Evolutionary conservation across 208 protist species (phyloP).

Genomic region (Porcisia hertigi): DNA sequence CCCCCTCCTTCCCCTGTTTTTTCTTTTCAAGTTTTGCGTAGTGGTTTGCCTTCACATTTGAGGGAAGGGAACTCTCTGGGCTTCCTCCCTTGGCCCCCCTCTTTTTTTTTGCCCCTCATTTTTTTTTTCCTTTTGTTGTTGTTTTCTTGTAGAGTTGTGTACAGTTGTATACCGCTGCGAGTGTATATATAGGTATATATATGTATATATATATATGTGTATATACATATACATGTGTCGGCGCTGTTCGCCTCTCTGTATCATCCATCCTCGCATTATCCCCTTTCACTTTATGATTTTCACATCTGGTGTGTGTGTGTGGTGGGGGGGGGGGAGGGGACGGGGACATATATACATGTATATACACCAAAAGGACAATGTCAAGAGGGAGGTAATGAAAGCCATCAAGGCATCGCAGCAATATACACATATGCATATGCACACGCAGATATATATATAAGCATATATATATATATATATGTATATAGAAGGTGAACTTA

Average conservation of each 20-base stretch:
- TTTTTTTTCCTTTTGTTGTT: slow-evolving; percentile 8
- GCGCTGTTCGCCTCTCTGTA: not conserved
- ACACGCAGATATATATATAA: too few relatives aligned
- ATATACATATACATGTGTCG: not conserved
- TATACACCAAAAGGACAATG: too few relatives aligned
- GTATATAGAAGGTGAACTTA: too few relatives aligned
- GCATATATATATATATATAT: too few relatives aligned
- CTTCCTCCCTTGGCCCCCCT: not conserved
- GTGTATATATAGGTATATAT: not conserved
- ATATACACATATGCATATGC: too few relatives aligned
- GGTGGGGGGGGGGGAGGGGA: too few relatives aligned
- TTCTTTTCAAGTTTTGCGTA: too few relatives aligned
- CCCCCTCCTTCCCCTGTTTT: too few relatives aligned
- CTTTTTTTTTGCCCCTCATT: slow-evolving; percentile 4
- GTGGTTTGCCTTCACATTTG: not conserved
- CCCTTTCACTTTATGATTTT: not conserved
- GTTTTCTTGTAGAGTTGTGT: not conserved
- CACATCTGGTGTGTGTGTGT: too few relatives aligned
- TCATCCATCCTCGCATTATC: not conserved
- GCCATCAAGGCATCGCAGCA: too few relatives aligned
- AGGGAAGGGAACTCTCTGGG: not conserved
- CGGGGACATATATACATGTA: too few relatives aligned
- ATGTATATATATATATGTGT: not conserved
- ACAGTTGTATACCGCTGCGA: not conserved
- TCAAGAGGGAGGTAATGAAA: too few relatives aligned